Evolutionary conservation across 2,329 filamentous ascomycete species (phyloP), one percentile per base, ranked within the genome.

Genomic region (Paraphoma sp.): DNA sequence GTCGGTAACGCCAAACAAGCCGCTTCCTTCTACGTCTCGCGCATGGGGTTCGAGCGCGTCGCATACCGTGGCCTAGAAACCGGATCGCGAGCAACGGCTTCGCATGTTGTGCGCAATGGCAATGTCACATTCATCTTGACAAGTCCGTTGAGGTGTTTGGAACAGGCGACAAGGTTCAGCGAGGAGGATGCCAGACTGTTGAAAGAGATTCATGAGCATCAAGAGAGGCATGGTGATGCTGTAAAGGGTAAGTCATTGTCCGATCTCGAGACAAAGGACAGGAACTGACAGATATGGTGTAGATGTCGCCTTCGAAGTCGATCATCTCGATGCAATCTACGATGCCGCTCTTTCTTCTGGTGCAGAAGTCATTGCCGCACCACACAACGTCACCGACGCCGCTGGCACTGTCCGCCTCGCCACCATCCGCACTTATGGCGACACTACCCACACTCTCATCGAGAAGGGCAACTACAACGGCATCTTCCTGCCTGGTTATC

Each of bases 1-100:
- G 94, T 97, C 30, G 93, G 93, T 74, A 98, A 98, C 75, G 93
- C 94, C 68, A 97, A 97, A 80, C 93, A 97, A 82, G 92, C 93
- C 2, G 93, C 93, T 40, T 86, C 89, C 12, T 97, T 92, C 81
- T 97, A 97, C 80, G 89, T 89, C 65, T 89, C 87, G 10, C 90
- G 93, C 64, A 93, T 97, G 82, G 93, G 92, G 53, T 97, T 97
- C 81, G 82, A 86, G 70, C 86, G 86, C 17, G 79, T 97, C 54
- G 94, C 94, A 60, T 96, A 97, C 78, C 86, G 86, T 41, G 94
- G 93, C 5, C 87, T 97, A 5, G 93, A 97, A 78, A 97, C 93
- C 0, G 92, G 92, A 60, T 92, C 87, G 62, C 87, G 92, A 54
- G 88, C 86, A 64, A 85, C 93, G 62, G 91, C 92, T 45, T 95